A percentile compares a stretch with the other conserved stretches of the same genome.
Conservation (phyloP, 257 asterid species). For the Asclepias syriaca region DNA sequence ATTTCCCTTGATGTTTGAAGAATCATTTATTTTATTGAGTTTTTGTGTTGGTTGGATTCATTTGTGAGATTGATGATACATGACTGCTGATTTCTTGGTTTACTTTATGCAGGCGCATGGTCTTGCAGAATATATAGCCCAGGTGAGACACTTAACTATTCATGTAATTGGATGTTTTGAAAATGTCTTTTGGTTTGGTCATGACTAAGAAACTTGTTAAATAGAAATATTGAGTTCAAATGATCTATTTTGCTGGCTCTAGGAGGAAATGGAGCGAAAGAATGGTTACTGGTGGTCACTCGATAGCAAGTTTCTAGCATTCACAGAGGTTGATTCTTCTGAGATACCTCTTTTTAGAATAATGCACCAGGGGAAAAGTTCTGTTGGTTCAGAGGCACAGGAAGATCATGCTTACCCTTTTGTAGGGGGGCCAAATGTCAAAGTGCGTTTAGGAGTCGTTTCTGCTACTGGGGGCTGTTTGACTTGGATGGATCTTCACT, state of each 20-base stretch:
- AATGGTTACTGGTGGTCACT: slow-evolving; percentile 98
- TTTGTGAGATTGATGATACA: neutral
- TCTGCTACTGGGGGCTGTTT: slow-evolving; percentile 59
- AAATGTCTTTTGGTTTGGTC: neutral
- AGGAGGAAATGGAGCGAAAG: slow-evolving; percentile 98
- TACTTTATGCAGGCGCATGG: slow-evolving; percentile 70
- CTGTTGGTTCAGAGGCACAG: slow-evolving; percentile 69
- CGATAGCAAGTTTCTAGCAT: slow-evolving; percentile 82
- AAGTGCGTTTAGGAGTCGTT: slow-evolving; percentile 77
- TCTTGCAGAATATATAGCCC: slow-evolving; percentile 92
- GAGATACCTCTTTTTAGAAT: slow-evolving; percentile 71
- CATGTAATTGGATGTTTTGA: neutral
- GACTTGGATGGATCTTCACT: slow-evolving; percentile 82
- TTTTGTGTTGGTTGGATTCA: neutral
- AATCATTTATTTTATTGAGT: neutral
- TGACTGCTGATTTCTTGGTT: slow-evolving; percentile 19
- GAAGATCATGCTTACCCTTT: slow-evolving; percentile 98
- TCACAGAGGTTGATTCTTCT: slow-evolving; percentile 74
- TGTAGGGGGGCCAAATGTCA: slow-evolving; percentile 72
- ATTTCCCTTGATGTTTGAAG: neutral
- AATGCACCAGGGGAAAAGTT: slow-evolving; percentile 90
- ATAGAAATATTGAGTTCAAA: slow-evolving; percentile 1
- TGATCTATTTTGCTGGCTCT: slow-evolving; percentile 23
- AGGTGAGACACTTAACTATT: slow-evolving; percentile 43
- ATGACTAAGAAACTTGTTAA: neutral